These are phyloP conservation scores for Aspergillus incahuasiensis DNA, from an alignment of 495 filamentous ascomycete genomes.

Conservation along the genomic window DNA sequence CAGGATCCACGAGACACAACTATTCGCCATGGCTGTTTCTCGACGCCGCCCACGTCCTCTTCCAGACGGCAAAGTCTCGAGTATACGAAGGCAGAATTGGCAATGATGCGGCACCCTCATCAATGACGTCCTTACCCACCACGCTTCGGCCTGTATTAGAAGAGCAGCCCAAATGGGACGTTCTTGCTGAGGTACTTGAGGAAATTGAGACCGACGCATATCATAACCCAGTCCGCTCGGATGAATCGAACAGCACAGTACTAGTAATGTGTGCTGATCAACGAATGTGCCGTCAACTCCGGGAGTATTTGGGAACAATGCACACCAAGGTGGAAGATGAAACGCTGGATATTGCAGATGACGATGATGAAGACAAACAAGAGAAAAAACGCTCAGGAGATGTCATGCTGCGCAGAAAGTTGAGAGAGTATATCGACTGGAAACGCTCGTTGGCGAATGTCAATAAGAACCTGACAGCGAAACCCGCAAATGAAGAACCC, in stretches of 20 bases:
- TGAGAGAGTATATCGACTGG: slow-evolving; percentile 89
- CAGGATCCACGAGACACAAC: slow-evolving; percentile 79
- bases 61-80: slow-evolving; percentile 81
- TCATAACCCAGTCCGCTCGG: slow-evolving; percentile 66
- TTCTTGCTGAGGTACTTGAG: slow-evolving; percentile 79
- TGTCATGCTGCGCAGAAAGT: slow-evolving; percentile 82
- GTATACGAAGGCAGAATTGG: slow-evolving; percentile 74
- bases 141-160: slow-evolving; percentile 85
- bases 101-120: slow-evolving; percentile 34
- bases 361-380: slow-evolving; percentile 35
- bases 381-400: slow-evolving; percentile 63
- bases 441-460: slow-evolving; percentile 85
- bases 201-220: slow-evolving; percentile 93
- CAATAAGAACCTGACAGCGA: slow-evolving; percentile 65
- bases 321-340: slow-evolving; percentile 59
- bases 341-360: slow-evolving; percentile 16
- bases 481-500: slow-evolving; percentile 22
- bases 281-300: slow-evolving; percentile 80
- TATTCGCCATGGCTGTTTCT: slow-evolving; percentile 96
- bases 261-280: slow-evolving; percentile 94
- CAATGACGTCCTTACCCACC: slow-evolving; percentile 48
- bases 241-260: slow-evolving; percentile 86
- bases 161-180: slow-evolving; percentile 89
- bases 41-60: slow-evolving; percentile 91
- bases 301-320: slow-evolving; percentile 90